Base-by-base conservation (phyloP, 148 eudicot genomes). In the Camellia granthamiana region DNA sequence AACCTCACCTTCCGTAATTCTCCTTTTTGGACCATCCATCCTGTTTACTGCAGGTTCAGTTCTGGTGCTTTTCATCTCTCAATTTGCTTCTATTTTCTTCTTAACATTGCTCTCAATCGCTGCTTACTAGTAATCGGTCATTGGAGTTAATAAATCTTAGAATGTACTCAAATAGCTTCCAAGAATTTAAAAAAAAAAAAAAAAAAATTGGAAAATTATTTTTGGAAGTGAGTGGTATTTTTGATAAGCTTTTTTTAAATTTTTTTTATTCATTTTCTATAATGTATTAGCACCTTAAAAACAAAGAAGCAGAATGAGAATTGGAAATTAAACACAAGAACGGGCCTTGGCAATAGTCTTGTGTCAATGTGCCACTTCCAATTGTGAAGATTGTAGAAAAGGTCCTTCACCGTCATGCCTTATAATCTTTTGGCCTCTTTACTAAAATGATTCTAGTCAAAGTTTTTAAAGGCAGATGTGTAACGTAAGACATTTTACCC, bases 11-110 rank as follows among this genome's bases (percentile, higher is more conserved):
- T 96, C 84, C 88, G 79, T 58, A 92, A 96, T 80, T 96, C 99
- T 79, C 99, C 99, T 3, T 96, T 96, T 75, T 96, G 99, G 99
- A 96, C 99, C 49, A 79, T 96, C 84, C 99, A 96, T 88, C 99
- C 99, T 74, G 94, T 96, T 64, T 96, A 96, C 80, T 89, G 95
- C 98, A 96, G 99, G 99, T 94, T 65, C 43, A 83, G 38, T 47
- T 60, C 47, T 46, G 12, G 21, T 79, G 13, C 52, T n/a, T 69
- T 67, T 13, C 8, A 64, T 23, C 77, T 46, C 71, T 75, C 67
- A 13, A 18, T 70, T 51, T 52, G 62, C 46, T 81, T 54, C 55
- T 65, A 30, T 71, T 47, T 43, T 21, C 38, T 38, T 38, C 4
- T 23, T 10, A 61, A 44, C 13, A 9, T 2, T 1, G 5, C 9